Conservation (phyloP, 768 basidiomycete species). For the Tulasnella sp. region DNA sequence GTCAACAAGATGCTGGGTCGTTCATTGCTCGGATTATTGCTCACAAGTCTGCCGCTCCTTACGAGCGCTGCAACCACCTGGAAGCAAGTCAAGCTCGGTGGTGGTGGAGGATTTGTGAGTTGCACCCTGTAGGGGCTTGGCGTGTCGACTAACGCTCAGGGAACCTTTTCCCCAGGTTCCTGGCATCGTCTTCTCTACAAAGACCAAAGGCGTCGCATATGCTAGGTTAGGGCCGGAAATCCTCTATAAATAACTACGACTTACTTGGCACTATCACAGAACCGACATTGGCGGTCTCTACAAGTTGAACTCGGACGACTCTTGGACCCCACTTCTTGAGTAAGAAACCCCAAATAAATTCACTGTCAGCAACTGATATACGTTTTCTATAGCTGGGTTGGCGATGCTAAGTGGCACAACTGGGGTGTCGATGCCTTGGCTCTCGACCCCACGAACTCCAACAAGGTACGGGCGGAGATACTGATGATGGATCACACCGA, state of each 20-base stretch:
- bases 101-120: conserved; percentile 32
- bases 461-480: conserved; percentile 56
- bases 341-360: not conserved
- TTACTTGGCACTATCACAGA: not conserved
- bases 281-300: conserved; percentile 34
- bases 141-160: not conserved
- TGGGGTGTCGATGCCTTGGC: conserved; percentile 67
- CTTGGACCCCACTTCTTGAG: conserved; percentile 36
- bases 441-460: conserved; percentile 61
- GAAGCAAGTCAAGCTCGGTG: conserved; percentile 31
- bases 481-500: not conserved
- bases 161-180: not conserved
- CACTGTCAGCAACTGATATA: no score
- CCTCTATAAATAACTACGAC: not conserved
- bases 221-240: not conserved
- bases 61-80: conserved; percentile 20
- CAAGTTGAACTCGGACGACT: conserved; percentile 31
- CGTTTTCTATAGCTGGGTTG: not conserved
- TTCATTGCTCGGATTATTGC: conserved; percentile 4
- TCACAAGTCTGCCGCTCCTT: not conserved
- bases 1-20: conserved; percentile 5
- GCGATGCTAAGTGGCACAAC: conserved; percentile 42
- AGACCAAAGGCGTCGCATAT: conserved; percentile 23
- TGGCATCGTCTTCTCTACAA: conserved; percentile 26
- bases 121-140: not conserved